Evolutionary conservation across 257 asterid genomes (phyloP).

Genomic region (Solanum paucissectum): DNA sequence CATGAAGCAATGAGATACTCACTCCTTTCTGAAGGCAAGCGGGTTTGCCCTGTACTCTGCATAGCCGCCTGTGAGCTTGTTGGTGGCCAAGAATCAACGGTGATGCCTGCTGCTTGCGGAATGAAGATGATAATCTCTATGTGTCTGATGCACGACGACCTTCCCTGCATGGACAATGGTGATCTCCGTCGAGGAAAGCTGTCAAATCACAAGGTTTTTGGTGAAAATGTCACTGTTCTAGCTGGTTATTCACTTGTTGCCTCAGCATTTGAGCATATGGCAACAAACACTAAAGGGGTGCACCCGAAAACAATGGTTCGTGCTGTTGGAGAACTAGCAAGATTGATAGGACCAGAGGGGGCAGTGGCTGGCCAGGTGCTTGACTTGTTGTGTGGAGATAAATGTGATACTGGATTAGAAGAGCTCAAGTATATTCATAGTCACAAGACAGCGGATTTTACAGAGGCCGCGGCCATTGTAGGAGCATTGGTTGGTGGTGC

Average conservation of each 20-base stretch:
- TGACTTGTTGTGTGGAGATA: conserved; percentile 36
- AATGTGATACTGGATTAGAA: conserved; percentile 27
- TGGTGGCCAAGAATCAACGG: conserved; percentile 32
- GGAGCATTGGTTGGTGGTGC: conserved; percentile 61
- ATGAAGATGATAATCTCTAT: conserved; percentile 49
- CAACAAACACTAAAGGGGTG: conserved; percentile 23
- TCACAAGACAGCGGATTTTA: conserved; percentile 46
- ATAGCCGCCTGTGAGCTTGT: conserved; percentile 55
- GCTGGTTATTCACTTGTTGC: conserved; percentile 51
- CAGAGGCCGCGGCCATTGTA: conserved; percentile 37
- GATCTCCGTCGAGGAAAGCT: conserved; percentile 52
- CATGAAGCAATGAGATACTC: conserved; percentile 54
- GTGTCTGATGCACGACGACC: conserved; percentile 62
- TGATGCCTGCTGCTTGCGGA: conserved; percentile 60
- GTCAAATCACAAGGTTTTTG: conserved; percentile 42
- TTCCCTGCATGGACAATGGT: conserved; percentile 64
- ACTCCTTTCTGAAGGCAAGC: conserved; percentile 55
- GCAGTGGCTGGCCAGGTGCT: conserved; percentile 40
- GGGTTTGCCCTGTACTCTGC: conserved; percentile 47
- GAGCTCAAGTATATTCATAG: conserved; percentile 35
- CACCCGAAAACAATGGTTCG: conserved; percentile 17
- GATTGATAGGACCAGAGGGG: conserved; percentile 36
- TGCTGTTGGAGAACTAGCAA: conserved; percentile 32
- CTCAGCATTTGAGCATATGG: conserved; percentile 35
- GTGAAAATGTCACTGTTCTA: conserved; percentile 39